A percentile compares a stretch with the other conserved stretches of the same genome.
Conservation (phyloP, 331 rosid species). For the Quercus tomentella region DNA sequence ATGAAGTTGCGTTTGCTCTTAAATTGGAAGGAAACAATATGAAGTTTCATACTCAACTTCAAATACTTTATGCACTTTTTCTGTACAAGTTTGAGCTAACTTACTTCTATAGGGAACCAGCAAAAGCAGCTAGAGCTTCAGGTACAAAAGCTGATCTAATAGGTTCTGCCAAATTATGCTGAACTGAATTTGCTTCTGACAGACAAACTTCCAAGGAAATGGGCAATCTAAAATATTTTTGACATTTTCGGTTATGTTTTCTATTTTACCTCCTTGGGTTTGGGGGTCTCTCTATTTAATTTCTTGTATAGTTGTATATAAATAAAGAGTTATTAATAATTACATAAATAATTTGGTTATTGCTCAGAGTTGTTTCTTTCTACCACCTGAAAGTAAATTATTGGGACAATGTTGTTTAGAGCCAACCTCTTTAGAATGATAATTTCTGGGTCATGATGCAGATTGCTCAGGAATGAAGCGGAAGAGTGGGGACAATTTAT, state of each 20-base stretch:
- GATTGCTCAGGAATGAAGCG: not conserved
- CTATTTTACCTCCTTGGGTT: too few relatives aligned
- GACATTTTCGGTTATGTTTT: not conserved
- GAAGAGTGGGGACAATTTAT: not conserved
- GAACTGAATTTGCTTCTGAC: too few relatives aligned
- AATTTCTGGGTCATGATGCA: constrained; percentile 4
- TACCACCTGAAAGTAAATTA: too few relatives aligned
- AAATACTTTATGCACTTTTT: constrained; percentile 22
- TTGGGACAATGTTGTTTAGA: too few relatives aligned
- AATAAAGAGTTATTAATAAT: too few relatives aligned
- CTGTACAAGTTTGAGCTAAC: constrained; percentile 33
- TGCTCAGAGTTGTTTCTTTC: too few relatives aligned
- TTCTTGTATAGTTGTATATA: not conserved
- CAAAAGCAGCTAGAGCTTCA: constrained; percentile 8
- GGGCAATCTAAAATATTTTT: too few relatives aligned
- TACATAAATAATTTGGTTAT: too few relatives aligned
- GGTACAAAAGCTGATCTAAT: not conserved
- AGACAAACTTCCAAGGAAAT: too few relatives aligned
- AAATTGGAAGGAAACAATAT: constrained; percentile 9
- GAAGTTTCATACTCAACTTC: constrained; percentile 12
- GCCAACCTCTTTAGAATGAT: not conserved
- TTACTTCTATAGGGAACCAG: constrained; percentile 26
- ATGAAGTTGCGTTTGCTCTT: constrained; percentile 25
- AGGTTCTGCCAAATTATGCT: too few relatives aligned
- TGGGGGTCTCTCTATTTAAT: too few relatives aligned